Evolutionary conservation across 73 alveolate species (phyloP), one percentile per base, ranked within the genome.

Genomic region (Paramecium sexaurelia): DNA sequence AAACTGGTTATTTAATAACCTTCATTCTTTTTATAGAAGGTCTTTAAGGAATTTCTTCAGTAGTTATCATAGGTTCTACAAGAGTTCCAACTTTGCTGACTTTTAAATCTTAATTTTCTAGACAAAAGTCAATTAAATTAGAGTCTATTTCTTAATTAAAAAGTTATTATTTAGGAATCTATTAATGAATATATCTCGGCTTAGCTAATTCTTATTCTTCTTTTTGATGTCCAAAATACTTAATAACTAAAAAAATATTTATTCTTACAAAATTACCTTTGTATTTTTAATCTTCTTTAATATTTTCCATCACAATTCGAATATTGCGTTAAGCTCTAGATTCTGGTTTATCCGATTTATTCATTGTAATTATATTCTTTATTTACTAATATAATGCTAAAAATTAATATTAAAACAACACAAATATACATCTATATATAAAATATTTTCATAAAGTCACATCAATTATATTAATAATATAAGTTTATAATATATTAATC

Each of bases 51-150:
- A 24, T 27, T 61, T 61, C 83, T n/a, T 9, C 37, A 13, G 27
- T 71, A 11, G 61, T 8, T 13, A 71, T 71, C 86, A 71, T 71
- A 8, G 86, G 86, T 36, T 71, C 86, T 20, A 71, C 86, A 5
- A 71, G 36, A 32, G 55, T 71, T 71, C 86, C 86, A 3, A 71
- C 83, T 61, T 61, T 61, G 17, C 43, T 61, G 9, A 61, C 43
- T 61, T 32, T 61, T 10, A 61, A 61, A 22, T 24, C 17, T 8
- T 3, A 6, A 61, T 61, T 32, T 19, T 61, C 83, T 10, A 61
- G 19, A 10, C 39, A 61, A 61, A 61, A 61, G 17, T 61, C 83
- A 26, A 61, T 61, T 0, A 61, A 20, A 61, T 27, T 61, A 13
- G 83, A 10, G 9, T 61, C 83, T 29, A 19, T 24, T 22, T 22